phyloP scores from a whole-genome alignment of 2,329 filamentous ascomycete genomes.

The Aspergillus pseudoglaucus region DNA sequence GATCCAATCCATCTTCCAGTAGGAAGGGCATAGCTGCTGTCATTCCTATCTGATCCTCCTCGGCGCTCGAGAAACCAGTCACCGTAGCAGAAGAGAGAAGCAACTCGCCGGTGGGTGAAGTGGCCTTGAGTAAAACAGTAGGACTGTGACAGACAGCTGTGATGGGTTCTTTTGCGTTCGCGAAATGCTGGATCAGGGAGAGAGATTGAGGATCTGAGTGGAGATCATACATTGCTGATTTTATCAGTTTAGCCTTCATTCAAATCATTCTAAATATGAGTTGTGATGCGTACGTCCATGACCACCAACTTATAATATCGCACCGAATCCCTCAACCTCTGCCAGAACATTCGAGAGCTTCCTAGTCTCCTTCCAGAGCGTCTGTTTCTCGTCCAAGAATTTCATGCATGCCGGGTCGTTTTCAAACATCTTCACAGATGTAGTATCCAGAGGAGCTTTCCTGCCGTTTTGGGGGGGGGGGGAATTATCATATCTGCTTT shows the following conservation, averaged over 20 bases:
- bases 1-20: slow-evolving; percentile 39
- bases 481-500: slow-evolving; percentile 49
- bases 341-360: neutral
- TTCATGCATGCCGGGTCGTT: neutral
- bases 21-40: slow-evolving; percentile 40
- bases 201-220: slow-evolving; percentile 21
- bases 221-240: slow-evolving; percentile 44
- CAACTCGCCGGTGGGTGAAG: slow-evolving; percentile 35
- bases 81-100: slow-evolving; percentile 36
- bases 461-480: slow-evolving; percentile 56
- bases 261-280: no score
- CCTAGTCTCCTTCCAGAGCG: neutral
- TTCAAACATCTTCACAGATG: slow-evolving; percentile 34
- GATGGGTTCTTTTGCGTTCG: slow-evolving; percentile 31
- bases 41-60: slow-evolving; percentile 39
- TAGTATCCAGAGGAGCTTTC: slow-evolving; percentile 52
- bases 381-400: neutral
- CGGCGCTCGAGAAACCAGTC: slow-evolving; percentile 45
- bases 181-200: neutral
- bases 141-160: slow-evolving; percentile 45
- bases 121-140: slow-evolving; percentile 40
- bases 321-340: slow-evolving; percentile 53
- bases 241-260: no score
- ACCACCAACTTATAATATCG: slow-evolving; percentile 51
- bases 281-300: slow-evolving; percentile 37